phyloP scores from a whole-genome alignment of 2,329 filamentous ascomycete genomes.

The Stachybotrys chlorohalonatus region DNA sequence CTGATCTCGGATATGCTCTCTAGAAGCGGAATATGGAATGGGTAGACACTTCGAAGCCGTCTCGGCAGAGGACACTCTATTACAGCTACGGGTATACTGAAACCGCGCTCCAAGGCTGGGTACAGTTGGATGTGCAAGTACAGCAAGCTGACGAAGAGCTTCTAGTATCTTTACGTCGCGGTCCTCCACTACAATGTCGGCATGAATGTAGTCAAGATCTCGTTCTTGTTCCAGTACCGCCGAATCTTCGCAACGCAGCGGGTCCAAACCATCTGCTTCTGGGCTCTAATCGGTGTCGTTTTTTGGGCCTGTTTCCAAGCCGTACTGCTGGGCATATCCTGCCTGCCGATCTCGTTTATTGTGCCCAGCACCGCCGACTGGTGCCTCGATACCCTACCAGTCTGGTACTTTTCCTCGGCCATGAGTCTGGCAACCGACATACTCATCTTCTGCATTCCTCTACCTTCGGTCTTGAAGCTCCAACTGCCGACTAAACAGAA shows the following conservation, averaged over 20 bases:
- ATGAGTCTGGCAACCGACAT: slow-evolving; percentile 17
- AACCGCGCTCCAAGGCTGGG: not conserved
- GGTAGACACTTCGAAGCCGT: slow-evolving; percentile 14
- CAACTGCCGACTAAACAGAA: slow-evolving; percentile 15
- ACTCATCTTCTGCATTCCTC: slow-evolving; percentile 16
- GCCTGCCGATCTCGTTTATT: slow-evolving; percentile 15
- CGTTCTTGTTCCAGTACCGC: slow-evolving; percentile 22
- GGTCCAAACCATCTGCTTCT: slow-evolving; percentile 16
- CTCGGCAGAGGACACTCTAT: slow-evolving; percentile 3
- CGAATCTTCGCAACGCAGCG: slow-evolving; percentile 16
- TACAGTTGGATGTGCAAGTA: not conserved
- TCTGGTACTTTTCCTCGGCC: slow-evolving; percentile 21
- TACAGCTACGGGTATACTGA: slow-evolving; percentile 12
- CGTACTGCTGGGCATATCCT: slow-evolving; percentile 14
- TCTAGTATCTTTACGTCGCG: slow-evolving; percentile 13
- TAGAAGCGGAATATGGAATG: slow-evolving; percentile 16
- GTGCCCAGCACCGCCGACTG: slow-evolving; percentile 11
- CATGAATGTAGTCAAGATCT: slow-evolving; percentile 21
- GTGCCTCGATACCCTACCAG: slow-evolving; percentile 17
- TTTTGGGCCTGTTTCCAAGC: slow-evolving; percentile 16
- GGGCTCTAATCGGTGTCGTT: slow-evolving; percentile 14
- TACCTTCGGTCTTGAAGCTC: slow-evolving; percentile 14
- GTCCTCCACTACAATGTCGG: slow-evolving; percentile 20
- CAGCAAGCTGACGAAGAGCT: not conserved
- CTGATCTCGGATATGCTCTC: not conserved